Evolutionary conservation across 352 stramenopile species (phyloP).

Genomic region (Chrysophaeum taylorii): DNA sequence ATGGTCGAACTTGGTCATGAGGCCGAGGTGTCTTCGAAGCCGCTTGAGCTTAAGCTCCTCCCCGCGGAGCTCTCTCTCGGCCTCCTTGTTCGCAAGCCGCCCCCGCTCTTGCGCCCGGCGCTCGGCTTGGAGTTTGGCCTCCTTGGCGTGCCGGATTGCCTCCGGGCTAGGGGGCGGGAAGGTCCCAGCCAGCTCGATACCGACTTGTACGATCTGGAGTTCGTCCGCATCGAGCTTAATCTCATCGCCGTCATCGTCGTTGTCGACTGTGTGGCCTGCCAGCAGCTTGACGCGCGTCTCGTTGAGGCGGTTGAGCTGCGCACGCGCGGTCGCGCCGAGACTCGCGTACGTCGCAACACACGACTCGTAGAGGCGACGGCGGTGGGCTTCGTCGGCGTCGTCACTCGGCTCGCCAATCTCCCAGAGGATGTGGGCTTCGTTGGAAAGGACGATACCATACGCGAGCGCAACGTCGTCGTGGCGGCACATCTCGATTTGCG

Average conservation of each 20-base stretch:
- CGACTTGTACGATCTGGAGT: neutral
- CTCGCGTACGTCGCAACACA: neutral
- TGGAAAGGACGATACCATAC: neutral
- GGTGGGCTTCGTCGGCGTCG: neutral
- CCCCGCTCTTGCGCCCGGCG: neutral
- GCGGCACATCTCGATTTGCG: neutral
- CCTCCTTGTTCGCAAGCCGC: constrained; percentile 1
- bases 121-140: neutral
- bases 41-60: neutral
- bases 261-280: neutral
- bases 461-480: neutral
- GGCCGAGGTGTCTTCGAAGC: neutral
- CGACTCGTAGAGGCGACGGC: neutral
- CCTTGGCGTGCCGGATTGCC: neutral
- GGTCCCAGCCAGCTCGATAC: neutral
- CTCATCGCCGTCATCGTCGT: neutral
- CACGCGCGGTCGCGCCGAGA: neutral
- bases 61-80: neutral
- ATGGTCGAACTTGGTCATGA: neutral
- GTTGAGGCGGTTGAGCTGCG: neutral
- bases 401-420: neutral
- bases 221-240: neutral
- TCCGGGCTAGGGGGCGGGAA: neutral
- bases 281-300: neutral
- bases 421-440: neutral